Base-by-base conservation (phyloP, 495 filamentous ascomycete genomes). In the Aspergillus cavernicola region DNA sequence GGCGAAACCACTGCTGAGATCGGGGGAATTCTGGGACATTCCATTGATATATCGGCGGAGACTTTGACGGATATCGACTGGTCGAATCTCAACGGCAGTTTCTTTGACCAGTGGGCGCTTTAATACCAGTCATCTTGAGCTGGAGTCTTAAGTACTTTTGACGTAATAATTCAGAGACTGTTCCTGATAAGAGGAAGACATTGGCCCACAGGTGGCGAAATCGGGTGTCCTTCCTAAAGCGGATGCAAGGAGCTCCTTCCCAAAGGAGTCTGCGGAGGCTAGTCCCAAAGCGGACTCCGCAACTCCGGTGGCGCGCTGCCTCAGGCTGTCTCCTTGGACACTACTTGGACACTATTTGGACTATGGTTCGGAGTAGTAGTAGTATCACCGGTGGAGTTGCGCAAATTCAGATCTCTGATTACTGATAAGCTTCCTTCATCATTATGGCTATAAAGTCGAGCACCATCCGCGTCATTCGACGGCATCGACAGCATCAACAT, bases 11-110 rank as follows among this genome's bases (percentile, higher is more conserved):
- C 24, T 1, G 41, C 23, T 2, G 43, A 55, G 29, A 49, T 55
- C 24, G 37, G 37, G 18, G 52, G 52, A 0, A 15, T 55, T 22
- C 44, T 50, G 24, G 52, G 44, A 0, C 52, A 50, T 28, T 49
- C 52, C 5, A 55, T 55, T 36, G 52, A 55, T 35, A 43, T 55
- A 3, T 55, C 45, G 6, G 35, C 52, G 0, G 52, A 49, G 19
- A 42, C 13, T 0, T 36, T 41, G 4, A 19, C 15, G 7, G 44
- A 37, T 36, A 23, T 55, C 0, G 52, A 49, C 16, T 55, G 36
- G 44, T 16, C 52, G 18, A 35, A 11, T 28, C 12, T 36, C 15
- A 28, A 43, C 6, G 29, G 16, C 13, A 24, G 10, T 0, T 49
- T 50, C 6, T 20, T 49, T 22, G 44, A 55, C 18, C 44, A 43